Evolutionary conservation across 306 rosid genomes (phyloP).

Genomic region (Glycine latifolia): DNA sequence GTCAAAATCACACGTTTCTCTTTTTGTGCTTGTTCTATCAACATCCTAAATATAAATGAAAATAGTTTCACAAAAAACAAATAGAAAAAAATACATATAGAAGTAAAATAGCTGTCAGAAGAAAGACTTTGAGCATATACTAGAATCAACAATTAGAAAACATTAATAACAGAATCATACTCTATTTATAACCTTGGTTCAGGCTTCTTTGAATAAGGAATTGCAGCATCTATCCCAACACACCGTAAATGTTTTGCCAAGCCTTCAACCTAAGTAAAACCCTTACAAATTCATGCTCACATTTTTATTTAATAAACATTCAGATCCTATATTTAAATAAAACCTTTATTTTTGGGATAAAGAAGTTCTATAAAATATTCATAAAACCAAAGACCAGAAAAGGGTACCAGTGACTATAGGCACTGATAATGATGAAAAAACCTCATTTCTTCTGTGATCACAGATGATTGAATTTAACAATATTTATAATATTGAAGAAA

Average conservation of each 20-base stretch:
- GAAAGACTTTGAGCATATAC: not conserved
- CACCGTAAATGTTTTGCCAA: conserved; percentile 96
- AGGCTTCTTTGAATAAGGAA: conserved; percentile 81
- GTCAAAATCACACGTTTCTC: conserved; percentile 87
- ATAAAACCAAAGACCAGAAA: conserved; percentile 16
- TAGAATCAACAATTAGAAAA: conserved; percentile 37
- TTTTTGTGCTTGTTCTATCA: conserved; percentile 77
- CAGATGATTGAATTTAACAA: conserved; percentile 38
- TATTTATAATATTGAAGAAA: conserved; percentile 24
- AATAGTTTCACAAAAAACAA: not conserved
- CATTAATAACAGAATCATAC: conserved; percentile 11
- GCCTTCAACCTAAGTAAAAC: conserved; percentile 83
- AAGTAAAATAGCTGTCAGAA: conserved; percentile 15
- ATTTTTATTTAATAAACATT: conserved; percentile 30
- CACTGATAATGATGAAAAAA: conserved; percentile 28
- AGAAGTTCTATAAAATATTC: conserved; percentile 30
- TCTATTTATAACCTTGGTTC: conserved; percentile 69
- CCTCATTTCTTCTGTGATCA: conserved; percentile 14
- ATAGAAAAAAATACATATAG: not conserved
- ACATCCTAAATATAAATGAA: conserved; percentile 58
- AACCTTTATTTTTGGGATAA: conserved; percentile 4
- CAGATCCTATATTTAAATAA: conserved; percentile 39
- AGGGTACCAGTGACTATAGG: conserved; percentile 2
- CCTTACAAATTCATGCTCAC: conserved; percentile 42
- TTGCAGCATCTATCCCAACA: conserved; percentile 93